Conservation (phyloP, 768 basidiomycete genomes). For the Amylocystis lapponica region DNA sequence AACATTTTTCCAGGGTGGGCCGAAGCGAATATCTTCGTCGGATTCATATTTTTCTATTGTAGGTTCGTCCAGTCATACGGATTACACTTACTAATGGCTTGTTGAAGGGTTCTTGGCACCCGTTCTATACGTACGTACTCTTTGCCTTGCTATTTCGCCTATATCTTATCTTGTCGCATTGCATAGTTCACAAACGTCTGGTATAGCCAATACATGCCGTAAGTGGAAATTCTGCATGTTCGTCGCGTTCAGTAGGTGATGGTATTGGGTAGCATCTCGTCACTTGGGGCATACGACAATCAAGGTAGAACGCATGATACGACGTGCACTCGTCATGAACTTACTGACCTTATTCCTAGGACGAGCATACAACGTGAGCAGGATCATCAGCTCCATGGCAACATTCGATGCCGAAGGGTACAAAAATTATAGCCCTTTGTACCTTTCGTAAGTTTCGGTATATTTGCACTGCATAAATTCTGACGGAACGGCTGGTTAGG, state of each 20-base stretch:
- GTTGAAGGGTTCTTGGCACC: constrained; percentile 37
- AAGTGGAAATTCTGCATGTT: constrained; percentile 18
- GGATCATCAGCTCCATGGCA: constrained; percentile 30
- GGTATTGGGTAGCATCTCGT: constrained; percentile 18
- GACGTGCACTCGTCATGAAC: not conserved
- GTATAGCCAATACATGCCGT: constrained; percentile 56
- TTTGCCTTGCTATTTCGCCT: not conserved
- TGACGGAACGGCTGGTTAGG: constrained; percentile 1
- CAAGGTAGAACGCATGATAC: constrained; percentile 20
- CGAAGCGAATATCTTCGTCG: constrained; percentile 56
- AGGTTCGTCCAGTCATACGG: constrained; percentile 4
- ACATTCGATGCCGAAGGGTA: constrained; percentile 34
- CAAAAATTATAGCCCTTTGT: constrained; percentile 39
- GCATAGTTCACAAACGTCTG: constrained; percentile 39
- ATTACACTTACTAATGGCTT: constrained; percentile 8
- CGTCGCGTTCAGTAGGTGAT: constrained; percentile 4
- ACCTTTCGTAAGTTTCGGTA: constrained; percentile 43
- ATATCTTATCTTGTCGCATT: constrained; percentile 3
- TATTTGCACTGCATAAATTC: too few species aligned
- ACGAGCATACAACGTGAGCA: constrained; percentile 33
- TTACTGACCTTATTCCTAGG: constrained; percentile 3
- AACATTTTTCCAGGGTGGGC: constrained; percentile 65
- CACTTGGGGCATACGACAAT: constrained; percentile 32
- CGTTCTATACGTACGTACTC: constrained; percentile 22
- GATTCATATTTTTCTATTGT: constrained; percentile 41